Base-by-base conservation (phyloP, 192 early-diverging fungal species). In the Coemansia sp. region DNA sequence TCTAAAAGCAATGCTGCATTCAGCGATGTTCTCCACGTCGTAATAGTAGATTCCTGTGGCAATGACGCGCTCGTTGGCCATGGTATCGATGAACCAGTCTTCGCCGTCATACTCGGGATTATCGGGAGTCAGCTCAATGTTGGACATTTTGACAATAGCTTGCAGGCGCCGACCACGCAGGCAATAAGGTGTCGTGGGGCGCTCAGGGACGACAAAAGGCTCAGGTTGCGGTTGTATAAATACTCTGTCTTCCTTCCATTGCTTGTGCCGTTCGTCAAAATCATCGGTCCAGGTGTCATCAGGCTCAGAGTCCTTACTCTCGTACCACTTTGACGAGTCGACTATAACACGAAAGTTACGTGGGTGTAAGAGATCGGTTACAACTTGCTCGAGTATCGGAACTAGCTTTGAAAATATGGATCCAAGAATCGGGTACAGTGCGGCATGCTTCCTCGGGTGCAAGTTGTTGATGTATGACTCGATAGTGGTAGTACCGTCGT, bases 1-100 rank as follows among this genome's bases (percentile, higher is more conserved):
- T 15, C 88, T 87, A 73, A 94, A 94, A 0, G 62, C 55, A 20
- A 92, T 82, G 0, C 74, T 75, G 22, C 87, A 85, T 3, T 85
- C 80, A 22, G 86, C 87, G 53, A 93, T 88, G 83, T 94, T 92
- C n/a, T 87, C 86, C 0, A 88, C 67, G 52, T 86, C 83, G 73
- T 92, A 92, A 72, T 92, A 93, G 72, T 89, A 88, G 44, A 94
- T 86, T 10, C 91, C 93, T 0, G 89, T 89, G 2, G 93, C 91
- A 4, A 90, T 80, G 38, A 93, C 91, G 53, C 83, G 75, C 73
- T 94, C 93, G 71, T 89, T 86, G 10, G 78, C 75, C 84, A 89
- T 91, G 7, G 87, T 90, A 52, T 93, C 91, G 3, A 92, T 74
- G 43, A 91, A 89, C 93, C 92, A 94, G 12, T 55, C 66, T 18